Conservation (phyloP, 495 filamentous ascomycete genomes). For the Immersiella caudata region DNA sequence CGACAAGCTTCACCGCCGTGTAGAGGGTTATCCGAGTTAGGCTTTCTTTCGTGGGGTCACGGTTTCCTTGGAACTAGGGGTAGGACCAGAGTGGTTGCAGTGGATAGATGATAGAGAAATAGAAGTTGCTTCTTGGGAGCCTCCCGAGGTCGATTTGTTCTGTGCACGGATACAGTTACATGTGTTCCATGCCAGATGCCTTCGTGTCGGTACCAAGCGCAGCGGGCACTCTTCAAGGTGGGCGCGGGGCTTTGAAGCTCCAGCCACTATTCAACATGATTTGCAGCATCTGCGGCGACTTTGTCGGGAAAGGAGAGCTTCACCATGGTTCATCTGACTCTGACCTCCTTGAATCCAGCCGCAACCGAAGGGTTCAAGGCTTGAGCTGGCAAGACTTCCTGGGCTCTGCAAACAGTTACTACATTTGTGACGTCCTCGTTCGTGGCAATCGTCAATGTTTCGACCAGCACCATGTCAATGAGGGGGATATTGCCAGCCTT, state of each 20-base stretch:
- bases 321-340: neutral
- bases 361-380: neutral
- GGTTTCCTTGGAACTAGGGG: too few relatives aligned
- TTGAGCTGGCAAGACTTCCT: neutral
- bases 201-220: too few relatives aligned
- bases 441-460: neutral
- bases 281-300: constrained; percentile 1
- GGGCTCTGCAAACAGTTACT: neutral
- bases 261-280: too few relatives aligned
- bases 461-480: neutral
- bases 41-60: too few relatives aligned
- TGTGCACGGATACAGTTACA: too few relatives aligned
- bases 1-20: neutral
- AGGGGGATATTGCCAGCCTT: neutral
- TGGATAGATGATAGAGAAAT: too few relatives aligned
- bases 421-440: neutral
- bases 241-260: too few relatives aligned
- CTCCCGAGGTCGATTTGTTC: too few relatives aligned
- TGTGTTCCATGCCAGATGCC: too few relatives aligned
- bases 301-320: neutral
- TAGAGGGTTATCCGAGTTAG: neutral
- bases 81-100: too few relatives aligned
- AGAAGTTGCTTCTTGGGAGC: too few relatives aligned
- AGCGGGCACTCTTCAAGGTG: too few relatives aligned
- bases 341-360: neutral